Base-by-base conservation (phyloP, 2,329 filamentous ascomycete species). In the Myrmaecium sp. region DNA sequence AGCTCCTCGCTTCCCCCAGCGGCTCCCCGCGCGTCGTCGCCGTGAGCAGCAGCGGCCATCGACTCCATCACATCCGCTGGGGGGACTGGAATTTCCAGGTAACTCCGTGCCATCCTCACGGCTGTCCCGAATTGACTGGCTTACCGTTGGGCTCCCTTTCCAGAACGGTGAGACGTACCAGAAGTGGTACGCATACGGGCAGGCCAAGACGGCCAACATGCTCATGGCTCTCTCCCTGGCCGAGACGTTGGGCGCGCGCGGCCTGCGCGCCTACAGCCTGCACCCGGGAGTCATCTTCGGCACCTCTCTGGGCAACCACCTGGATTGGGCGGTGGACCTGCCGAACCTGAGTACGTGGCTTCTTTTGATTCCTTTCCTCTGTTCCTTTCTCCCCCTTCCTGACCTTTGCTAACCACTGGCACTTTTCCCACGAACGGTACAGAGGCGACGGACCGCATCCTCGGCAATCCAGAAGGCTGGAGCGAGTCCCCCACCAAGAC, bases 1-100 rank as follows among this genome's bases (percentile, higher is more conserved):
- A 42, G 1, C 39, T 64, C 15, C 37, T 51, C 10, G 37, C 46
- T 13, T 53, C 55, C 2, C 54, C 50, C 12, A 40, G 41, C 3
- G 22, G 36, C 1, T 42, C 39, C 4, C 39, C 29, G 9, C 24
- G 45, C 3, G 35, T 50, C 1, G 28, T 50, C 14, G 47, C 43
- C 20, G 26, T 50, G 6, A 46, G 41, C 4, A 37, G 34, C 16
- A 32, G 29, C 6, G 39, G 35, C 1, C 38, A 41, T 17, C 13
- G 29, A 7, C 14, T 27, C 14, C 28, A 32, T 4, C 36, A 34
- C 4, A 25, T 36, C 2, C 25, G 36, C 2, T 39, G 29, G 11
- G 30, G 29, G 2, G 38, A 40, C 11, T 33, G 30, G 12, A 35
- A 37, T 9, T 42, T 42, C 30, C 13, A 30, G 3, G 17, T 25